phyloP scores from a whole-genome alignment of 1,139 yeast species.

The Kluyveromyces marxianus region DNA sequence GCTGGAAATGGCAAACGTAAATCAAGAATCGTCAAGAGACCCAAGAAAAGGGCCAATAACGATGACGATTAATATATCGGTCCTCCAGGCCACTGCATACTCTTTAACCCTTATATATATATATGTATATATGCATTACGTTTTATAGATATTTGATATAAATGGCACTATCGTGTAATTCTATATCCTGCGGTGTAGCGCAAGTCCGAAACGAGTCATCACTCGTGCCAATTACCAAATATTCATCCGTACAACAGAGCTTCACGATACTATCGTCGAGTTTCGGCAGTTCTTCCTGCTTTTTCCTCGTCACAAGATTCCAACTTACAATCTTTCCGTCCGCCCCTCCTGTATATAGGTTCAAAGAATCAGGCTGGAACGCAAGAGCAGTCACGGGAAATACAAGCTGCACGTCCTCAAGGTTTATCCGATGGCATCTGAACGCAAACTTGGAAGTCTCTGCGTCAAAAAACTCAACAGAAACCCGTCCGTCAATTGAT shows the following conservation, averaged over 20 bases:
- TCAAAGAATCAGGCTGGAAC: conserved; percentile 41
- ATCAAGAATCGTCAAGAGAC: not conserved
- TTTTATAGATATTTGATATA: conserved; percentile 12
- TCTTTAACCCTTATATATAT: not conserved
- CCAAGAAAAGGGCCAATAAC: conserved; percentile 5
- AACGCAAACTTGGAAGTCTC: conserved; percentile 64
- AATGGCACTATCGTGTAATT: conserved; percentile 20
- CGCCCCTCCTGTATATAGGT: conserved; percentile 70
- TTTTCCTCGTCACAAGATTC: conserved; percentile 52
- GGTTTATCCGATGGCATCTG: conserved; percentile 60
- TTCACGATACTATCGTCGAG: conserved; percentile 45
- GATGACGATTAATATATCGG: conserved; percentile 1
- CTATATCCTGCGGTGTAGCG: conserved; percentile 19
- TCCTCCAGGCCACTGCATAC: not conserved
- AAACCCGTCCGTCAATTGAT: conserved; percentile 84
- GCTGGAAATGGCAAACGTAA: not conserved
- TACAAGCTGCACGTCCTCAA: conserved; percentile 50
- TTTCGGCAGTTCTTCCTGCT: conserved; percentile 47
- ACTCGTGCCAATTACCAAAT: conserved; percentile 55
- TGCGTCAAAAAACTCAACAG: conserved; percentile 64
- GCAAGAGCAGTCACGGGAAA: conserved; percentile 68
- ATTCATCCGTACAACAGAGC: conserved; percentile 34
- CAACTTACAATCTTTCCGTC: conserved; percentile 73
- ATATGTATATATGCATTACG: not conserved
- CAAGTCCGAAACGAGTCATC: conserved; percentile 47